Evolutionary conservation across 805 yeast species (phyloP), one percentile per base, ranked within the genome.

Genomic region (Schizosaccharomyces japonicus): DNA sequence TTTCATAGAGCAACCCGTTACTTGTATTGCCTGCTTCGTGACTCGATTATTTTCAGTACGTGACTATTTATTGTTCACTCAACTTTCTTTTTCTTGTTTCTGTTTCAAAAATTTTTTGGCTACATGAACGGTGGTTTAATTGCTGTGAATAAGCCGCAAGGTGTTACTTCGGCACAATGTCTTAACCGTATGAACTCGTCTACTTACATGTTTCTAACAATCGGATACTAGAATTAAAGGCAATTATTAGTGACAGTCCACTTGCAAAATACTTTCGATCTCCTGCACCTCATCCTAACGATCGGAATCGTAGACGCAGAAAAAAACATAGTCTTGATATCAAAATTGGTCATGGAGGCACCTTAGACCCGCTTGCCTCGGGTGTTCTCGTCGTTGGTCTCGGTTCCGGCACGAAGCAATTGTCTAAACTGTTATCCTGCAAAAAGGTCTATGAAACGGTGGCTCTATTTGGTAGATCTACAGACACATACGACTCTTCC

Each of bases 291-390:
- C 42, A 36, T 13, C 42, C 42, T 4, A 36, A 36, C 10, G 42
- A 36, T 36, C 17, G 23, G 17, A 31, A 31, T 28, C 5, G 39
- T 15, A 63, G 66, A 29, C 67, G 67, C 39, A 58, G 68, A 13
- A 45, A 47, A 23, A 58, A 63, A 45, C 47, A 49, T 13, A 26
- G 47, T 39, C 51, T 51, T 26, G 68, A 70, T 55, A 75, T 85
- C 30, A 90, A 90, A 57, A 78, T 87, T 67, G 99, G 99, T 1
- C 99, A 90, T 60, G 99, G 98, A 17, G 99, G 99, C 7, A 90
- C 99, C 0, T 66, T 90, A 33, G 99, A 90, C 57, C 95, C 96
- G 0, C 63, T 81, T 39, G 99, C 99, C 0, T 76, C 84, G n/a
- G 99, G 99, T 8, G 85, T 87, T 1, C 61, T 66, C 30, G 87